Conservation (phyloP, 2,329 filamentous ascomycete species). For the Pleoardoris graminearum region DNA sequence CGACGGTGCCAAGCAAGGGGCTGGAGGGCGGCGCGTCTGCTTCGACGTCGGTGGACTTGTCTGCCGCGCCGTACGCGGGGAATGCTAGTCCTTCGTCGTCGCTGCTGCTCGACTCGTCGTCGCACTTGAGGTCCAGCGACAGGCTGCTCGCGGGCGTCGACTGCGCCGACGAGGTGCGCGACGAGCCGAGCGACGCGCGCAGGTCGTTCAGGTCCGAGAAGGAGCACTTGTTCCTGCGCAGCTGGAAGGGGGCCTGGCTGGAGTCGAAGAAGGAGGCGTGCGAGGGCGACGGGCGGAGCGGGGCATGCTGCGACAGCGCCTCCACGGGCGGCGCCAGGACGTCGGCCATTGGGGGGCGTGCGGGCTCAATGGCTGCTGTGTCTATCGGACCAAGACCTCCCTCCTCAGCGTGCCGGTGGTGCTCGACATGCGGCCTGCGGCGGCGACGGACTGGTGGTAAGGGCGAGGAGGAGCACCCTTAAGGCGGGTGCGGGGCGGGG, state of each 20-base stretch:
- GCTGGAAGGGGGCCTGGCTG: conserved; percentile 27
- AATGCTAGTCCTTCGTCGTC: conserved; percentile 54
- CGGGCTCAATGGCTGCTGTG: conserved; percentile 26
- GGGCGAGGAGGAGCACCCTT: conserved; percentile 7
- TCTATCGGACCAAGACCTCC: conserved; percentile 28
- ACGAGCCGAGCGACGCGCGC: conserved; percentile 40
- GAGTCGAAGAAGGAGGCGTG: conserved; percentile 50
- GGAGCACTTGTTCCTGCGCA: conserved; percentile 41
- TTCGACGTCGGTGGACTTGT: conserved; percentile 19
- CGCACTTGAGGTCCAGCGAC: conserved; percentile 63
- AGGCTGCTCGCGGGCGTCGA: conserved; percentile 68
- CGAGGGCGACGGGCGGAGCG: conserved; percentile 49
- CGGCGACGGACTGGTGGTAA: conserved; percentile 15
- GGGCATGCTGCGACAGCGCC: conserved; percentile 47
- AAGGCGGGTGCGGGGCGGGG: neutral
- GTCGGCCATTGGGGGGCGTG: conserved; percentile 47
- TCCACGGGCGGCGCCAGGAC: conserved; percentile 50
- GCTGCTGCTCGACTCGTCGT: conserved; percentile 40
- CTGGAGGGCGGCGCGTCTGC: conserved; percentile 45
- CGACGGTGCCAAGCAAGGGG: conserved; percentile 38
- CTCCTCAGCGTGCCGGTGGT: conserved; percentile 26
- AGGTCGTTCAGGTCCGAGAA: conserved; percentile 46
- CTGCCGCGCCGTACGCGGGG: conserved; percentile 46
- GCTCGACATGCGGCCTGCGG: conserved; percentile 40
- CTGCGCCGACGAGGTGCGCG: conserved; percentile 57